A percentile compares a stretch with the other conserved stretches of the same genome.
phyloP scores from a whole-genome alignment of 768 basidiomycete species.

The Coprinopsis marcescibilis region DNA sequence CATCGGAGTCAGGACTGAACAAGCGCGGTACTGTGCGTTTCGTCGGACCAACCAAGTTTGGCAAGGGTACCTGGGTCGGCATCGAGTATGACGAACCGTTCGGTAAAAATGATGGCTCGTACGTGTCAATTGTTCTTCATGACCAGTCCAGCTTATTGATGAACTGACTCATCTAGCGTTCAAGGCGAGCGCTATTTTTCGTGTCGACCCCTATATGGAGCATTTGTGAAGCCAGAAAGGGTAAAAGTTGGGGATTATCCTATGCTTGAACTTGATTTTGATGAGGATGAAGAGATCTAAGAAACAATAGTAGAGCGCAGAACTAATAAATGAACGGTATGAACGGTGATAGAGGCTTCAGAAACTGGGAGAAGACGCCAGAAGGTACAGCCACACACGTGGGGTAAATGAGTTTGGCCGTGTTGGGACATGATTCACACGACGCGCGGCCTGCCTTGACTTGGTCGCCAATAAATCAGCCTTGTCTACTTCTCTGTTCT shows the following conservation, averaged over 20 bases:
- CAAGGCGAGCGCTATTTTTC: constrained; percentile 83
- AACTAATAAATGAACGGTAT: constrained; percentile 7
- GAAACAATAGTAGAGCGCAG: constrained; percentile 9
- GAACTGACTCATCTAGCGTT: constrained; percentile 43
- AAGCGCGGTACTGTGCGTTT: constrained; percentile 86
- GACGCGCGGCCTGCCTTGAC: constrained; percentile 21
- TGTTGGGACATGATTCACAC: constrained; percentile 26
- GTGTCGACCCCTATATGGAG: constrained; percentile 70
- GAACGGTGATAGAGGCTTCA: constrained; percentile 2
- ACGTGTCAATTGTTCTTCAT: constrained; percentile 27
- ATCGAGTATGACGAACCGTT: constrained; percentile 94
- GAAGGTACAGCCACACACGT: constrained; percentile 23
- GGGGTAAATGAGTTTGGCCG: constrained; percentile 26
- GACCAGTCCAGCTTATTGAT: constrained; percentile 2
- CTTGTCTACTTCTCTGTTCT: constrained; percentile 16
- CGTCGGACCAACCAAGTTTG: constrained; percentile 76
- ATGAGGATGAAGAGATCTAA: constrained; percentile 78
- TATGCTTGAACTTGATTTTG: constrained; percentile 69
- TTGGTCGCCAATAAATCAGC: constrained; percentile 35
- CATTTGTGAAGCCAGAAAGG: constrained; percentile 82
- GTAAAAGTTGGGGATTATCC: constrained; percentile 84
- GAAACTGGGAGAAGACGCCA: constrained; percentile 25
- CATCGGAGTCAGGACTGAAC: constrained; percentile 56
- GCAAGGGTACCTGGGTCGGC: constrained; percentile 78
- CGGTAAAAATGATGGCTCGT: constrained; percentile 96